phyloP scores from a whole-genome alignment of 225 moss, liverwort and hornwort genomes.

The Lunularia cruciata region DNA sequence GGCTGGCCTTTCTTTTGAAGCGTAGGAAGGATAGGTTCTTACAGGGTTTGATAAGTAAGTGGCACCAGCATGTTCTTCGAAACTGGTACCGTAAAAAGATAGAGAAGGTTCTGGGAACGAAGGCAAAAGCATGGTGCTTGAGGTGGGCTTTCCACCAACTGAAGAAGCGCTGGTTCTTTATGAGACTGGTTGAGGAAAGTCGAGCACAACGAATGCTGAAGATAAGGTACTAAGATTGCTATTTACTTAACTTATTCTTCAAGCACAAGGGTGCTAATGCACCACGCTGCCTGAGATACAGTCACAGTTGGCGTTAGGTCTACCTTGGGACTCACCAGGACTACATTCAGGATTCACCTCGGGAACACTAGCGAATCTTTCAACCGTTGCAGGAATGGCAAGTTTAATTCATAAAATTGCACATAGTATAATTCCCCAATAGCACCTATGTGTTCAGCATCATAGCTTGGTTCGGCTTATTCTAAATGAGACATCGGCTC shows the following conservation, averaged over 20 bases:
- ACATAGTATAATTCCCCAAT: too few species aligned
- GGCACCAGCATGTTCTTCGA: conserved; percentile 30
- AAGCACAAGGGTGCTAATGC: too few species aligned
- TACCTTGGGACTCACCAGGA: too few species aligned
- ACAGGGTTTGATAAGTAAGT: conserved; percentile 17
- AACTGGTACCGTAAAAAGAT: conserved; percentile 7
- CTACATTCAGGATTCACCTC: too few species aligned
- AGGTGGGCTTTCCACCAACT: conserved; percentile 27
- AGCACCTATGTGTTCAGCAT: too few species aligned
- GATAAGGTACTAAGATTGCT: conserved; percentile 18
- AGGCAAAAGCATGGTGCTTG: conserved; percentile 22
- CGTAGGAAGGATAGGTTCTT: conserved; percentile 23
- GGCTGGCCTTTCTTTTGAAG: conserved; percentile 19
- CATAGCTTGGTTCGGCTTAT: too few species aligned
- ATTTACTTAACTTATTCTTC: not conserved
- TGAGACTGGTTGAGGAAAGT: conserved; percentile 19
- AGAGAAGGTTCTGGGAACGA: conserved; percentile 13
- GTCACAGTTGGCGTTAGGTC: too few species aligned
- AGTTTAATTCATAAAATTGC: too few species aligned
- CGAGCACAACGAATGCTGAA: not conserved
- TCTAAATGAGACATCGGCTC: too few species aligned
- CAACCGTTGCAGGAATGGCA: too few species aligned
- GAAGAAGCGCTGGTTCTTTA: conserved; percentile 18
- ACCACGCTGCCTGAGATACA: too few species aligned
- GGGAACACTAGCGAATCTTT: too few species aligned